Evolutionary conservation across 2,329 filamentous ascomycete genomes (phyloP), one percentile per base, ranked within the genome.

Genomic region (Talaromyces amestolkiae): DNA sequence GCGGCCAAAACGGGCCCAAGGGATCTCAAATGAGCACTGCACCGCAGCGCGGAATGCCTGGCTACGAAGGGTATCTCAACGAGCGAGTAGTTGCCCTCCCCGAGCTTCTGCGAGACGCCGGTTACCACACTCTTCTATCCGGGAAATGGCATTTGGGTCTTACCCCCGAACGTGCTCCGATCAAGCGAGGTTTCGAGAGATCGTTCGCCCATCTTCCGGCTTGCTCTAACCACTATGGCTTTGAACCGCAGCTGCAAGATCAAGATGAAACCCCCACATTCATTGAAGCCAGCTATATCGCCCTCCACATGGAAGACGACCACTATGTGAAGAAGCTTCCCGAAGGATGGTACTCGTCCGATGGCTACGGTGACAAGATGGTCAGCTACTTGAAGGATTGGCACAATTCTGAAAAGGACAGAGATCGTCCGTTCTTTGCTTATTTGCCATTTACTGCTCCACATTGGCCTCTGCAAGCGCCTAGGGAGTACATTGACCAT

Each of bases 141-240:
- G 86, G 87, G 0, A 89, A 89, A 71, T 89, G 86, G 86, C 86
- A 88, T 73, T 75, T 89, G 19, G 86, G 86, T 0, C 75, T 89
- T 13, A 86, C 81, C 0, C 83, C 84, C 0, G 85, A 88, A 69
- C 80, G 82, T 3, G 83, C 81, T 3, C 87, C 87, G 0, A 79
- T 82, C 54, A 81, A 79, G 13, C 80, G 86, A 10, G 87, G 87
- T 0, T 89, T 89, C 68, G 82, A 86, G 66, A 81, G 81, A 19
- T 85, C 82, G 35, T 84, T 89, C 66, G 86, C 86, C 2, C 83
- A 87, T 70, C 76, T 89, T 3, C 87, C 87, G 0, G 87, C 84
- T 2, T 87, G 86, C 72, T 84, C 82, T 7, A 87, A 87, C 65
- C 84, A 87, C 69, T 86, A 84, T 67, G 83, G 80, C 35, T 86